Base-by-base conservation (phyloP, 805 yeast genomes). In the Yueomyces sinensis region DNA sequence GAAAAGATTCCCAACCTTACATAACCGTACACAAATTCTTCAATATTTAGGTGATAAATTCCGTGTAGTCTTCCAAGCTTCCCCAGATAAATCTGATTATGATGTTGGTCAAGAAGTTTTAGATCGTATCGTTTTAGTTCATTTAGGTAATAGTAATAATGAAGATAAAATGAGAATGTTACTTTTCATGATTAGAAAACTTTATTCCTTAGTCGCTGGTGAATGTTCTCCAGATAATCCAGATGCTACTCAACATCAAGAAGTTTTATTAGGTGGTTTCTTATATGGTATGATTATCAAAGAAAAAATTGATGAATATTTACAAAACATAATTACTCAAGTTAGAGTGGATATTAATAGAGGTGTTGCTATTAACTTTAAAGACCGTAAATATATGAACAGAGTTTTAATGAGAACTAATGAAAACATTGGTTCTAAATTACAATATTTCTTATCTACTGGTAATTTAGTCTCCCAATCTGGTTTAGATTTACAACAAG, bases 161-260 rank as follows among this genome's bases (percentile, higher is more conserved):
- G 64, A 59, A 34, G 95, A 86, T 58, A 91, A 91, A 62, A 86
- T 83, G 59, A 70, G 84, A 52, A 66, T 87, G 78, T 63, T 91
- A 40, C 61, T 87, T 40, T 91, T 87, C 62, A 91, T 91, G 97
- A 77, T 91, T 50, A 75, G 97, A 68, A 91, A 91, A 62, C 70
- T 91, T 41, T 91, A 91, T 58, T 71, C 97, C 0, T 69, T 91
- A 43, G 97, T 89, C 31, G 95, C 95, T 27, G 96, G 96, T 40
- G 95, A 89, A 55, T 89, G 96, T 59, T 66, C 87, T 35, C 89
- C 95, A 14, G 98, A 91, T 59, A 91, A 91, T 62, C 98, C 98
- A 56, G 98, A 91, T 76, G 94, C 97, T 33, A 83, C 95, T 9
- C 98, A 91, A 67, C 96, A 91, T 67, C 98, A 91, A 63, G 98